A percentile compares a stretch with the other conserved stretches of the same genome.
phyloP scores from a whole-genome alignment of 78 protist genomes.

The Dictyostelium capitatum region DNA sequence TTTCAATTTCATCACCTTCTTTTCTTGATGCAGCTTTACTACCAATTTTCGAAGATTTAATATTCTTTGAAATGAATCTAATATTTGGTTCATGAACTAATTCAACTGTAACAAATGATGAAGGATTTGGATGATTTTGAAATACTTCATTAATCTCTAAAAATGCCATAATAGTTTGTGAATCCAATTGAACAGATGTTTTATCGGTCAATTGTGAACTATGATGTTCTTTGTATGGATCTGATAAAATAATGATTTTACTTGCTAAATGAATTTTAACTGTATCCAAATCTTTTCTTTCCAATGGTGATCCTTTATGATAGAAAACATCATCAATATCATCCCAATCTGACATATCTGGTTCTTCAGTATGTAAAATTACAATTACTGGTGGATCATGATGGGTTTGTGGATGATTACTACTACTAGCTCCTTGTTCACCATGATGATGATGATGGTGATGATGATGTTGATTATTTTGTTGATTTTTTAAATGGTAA shows the following conservation, averaged over 20 bases:
- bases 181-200: constrained; percentile 63
- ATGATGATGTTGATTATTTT: not conserved
- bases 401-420: not conserved
- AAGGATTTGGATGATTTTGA: constrained; percentile 6
- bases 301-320: constrained; percentile 60
- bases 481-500: constrained; percentile 41
- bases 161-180: constrained; percentile 74
- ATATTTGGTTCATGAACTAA: constrained; percentile 77
- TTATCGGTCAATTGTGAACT: constrained; percentile 42
- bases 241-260: constrained; percentile 65
- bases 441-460: not conserved
- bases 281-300: constrained; percentile 61
- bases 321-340: constrained; percentile 63
- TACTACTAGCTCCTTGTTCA: not conserved
- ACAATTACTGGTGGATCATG: constrained; percentile 55
- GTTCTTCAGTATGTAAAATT: constrained; percentile 70
- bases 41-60: constrained; percentile 24
- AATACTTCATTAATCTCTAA: constrained; percentile 64
- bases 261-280: constrained; percentile 46
- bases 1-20: constrained; percentile 65
- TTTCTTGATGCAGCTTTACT: not conserved
- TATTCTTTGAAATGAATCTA: constrained; percentile 54
- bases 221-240: constrained; percentile 41
- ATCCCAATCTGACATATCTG: constrained; percentile 81
- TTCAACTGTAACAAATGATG: constrained; percentile 50